phyloP scores from a whole-genome alignment of 352 stramenopile species.

The Phytophthora syringae region DNA sequence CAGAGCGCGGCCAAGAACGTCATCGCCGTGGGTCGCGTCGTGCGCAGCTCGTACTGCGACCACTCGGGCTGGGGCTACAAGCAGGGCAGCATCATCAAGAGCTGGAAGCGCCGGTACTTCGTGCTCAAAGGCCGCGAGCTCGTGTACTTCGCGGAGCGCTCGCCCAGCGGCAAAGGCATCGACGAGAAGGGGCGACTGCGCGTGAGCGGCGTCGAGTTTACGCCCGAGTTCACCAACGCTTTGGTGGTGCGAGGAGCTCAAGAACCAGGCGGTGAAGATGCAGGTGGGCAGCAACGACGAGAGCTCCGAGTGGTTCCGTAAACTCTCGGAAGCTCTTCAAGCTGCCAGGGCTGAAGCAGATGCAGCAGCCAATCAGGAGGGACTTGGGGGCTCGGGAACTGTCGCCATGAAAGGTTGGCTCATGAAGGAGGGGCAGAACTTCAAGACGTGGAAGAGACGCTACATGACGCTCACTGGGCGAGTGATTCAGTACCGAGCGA shows the following conservation, averaged over 20 bases:
- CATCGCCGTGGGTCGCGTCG: slow-evolving; percentile 50
- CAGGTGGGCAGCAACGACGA: slow-evolving; percentile 72
- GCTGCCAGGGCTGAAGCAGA: slow-evolving; percentile 11
- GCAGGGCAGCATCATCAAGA: slow-evolving; percentile 83
- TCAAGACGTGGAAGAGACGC: slow-evolving; percentile 88
- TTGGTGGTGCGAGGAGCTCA: slow-evolving; percentile 68
- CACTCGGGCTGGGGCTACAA: slow-evolving; percentile 82
- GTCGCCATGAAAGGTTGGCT: slow-evolving; percentile 79
- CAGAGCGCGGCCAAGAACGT: slow-evolving; percentile 51
- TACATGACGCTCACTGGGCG: slow-evolving; percentile 76
- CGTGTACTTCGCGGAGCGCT: slow-evolving; percentile 79
- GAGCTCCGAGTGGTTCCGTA: slow-evolving; percentile 64
- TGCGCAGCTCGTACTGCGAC: slow-evolving; percentile 74
- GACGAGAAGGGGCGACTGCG: slow-evolving; percentile 79
- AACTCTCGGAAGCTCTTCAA: slow-evolving; percentile 53
- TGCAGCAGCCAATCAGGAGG: slow-evolving; percentile 9
- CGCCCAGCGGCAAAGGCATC: slow-evolving; percentile 73
- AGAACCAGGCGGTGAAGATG: slow-evolving; percentile 78
- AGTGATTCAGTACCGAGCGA: slow-evolving; percentile 73
- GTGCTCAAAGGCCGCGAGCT: slow-evolving; percentile 79
- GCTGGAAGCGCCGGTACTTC: slow-evolving; percentile 87
- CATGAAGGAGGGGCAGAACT: slow-evolving; percentile 85
- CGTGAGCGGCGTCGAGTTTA: slow-evolving; percentile 69
- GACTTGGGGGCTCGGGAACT: slow-evolving; percentile 1
- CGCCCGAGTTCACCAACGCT: slow-evolving; percentile 67